Evolutionary conservation across 2,329 filamentous ascomycete genomes (phyloP), one percentile per base, ranked within the genome.

Genomic region (Fusarium clavum): DNA sequence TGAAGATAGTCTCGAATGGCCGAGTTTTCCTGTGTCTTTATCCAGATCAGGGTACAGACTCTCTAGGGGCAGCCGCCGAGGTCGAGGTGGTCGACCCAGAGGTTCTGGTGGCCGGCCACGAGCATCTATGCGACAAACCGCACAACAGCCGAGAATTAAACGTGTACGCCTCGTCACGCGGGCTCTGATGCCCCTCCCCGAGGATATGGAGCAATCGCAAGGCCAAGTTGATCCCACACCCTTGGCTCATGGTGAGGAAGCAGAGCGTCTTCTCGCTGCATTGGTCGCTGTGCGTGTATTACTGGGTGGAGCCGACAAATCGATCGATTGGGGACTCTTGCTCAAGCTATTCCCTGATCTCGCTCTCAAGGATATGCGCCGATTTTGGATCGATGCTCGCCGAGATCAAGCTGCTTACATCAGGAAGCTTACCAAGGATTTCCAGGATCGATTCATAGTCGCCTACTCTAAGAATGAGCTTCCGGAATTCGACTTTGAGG

Each of bases 391-490:
- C 3, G 78, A 77, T 30, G 77, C 86, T n/a, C 82, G 81, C 27
- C 84, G 85, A 64, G 83, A 86, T 53, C 83, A 86, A 29, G 83
- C 82, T 47, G 81, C 82, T 0, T 84, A 86, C 51, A 82, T 92
- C 38, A 81, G 87, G 7, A 85, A 85, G 43, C 77, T 78, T 29
- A 89, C 87, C 8, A 81, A 84, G 8, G 86, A 88, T 49, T 93
- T 95, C 68, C 89, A 92, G 72, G 82, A 87, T 18, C 84, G 83
- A 10, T 93, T 92, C 71, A 80, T 93, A 8, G 79, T 83, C 48
- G 91, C 91, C 0, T 93, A 94, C 70, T 86, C 90, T 69, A 83
- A 82, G 3, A 85, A 86, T 11, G 84, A 90, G 65, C 70, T 94
- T 2, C 85, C 88, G 3, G 77, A 83, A 3, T 82, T 94, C 22